Evolutionary conservation across 352 stramenopile genomes (phyloP).

Genomic region (Globisporangium sylvaticum): DNA sequence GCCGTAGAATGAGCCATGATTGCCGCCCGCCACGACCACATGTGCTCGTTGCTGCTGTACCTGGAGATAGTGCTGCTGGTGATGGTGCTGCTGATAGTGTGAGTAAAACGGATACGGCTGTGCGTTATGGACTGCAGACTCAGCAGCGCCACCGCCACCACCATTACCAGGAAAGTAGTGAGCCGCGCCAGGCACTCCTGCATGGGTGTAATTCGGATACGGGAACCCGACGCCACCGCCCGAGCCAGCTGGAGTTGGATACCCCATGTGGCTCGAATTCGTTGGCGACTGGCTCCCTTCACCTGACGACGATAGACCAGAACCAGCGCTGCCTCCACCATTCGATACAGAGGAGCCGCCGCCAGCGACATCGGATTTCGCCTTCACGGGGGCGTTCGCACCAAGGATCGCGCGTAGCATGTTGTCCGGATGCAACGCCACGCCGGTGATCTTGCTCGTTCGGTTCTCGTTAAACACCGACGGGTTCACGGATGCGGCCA

Average conservation of each 20-base stretch:
- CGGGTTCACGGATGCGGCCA: conserved; percentile 51
- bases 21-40: conserved; percentile 1
- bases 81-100: conserved; percentile 24
- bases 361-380: conserved; percentile 32
- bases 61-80: conserved; percentile 22
- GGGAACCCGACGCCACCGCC: conserved; percentile 10
- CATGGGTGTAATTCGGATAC: conserved; percentile 19
- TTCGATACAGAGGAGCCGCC: neutral
- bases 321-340: neutral
- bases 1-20: conserved; percentile 6
- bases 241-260: conserved; percentile 5
- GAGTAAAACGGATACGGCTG: conserved; percentile 19
- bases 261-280: conserved; percentile 20
- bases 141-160: neutral
- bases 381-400: conserved; percentile 44
- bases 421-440: conserved; percentile 76
- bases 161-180: conserved; percentile 15
- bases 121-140: conserved; percentile 6
- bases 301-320: conserved; percentile 8
- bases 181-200: conserved; percentile 12
- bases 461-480: conserved; percentile 55
- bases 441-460: conserved; percentile 51
- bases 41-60: conserved; percentile 28
- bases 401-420: conserved; percentile 71
- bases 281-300: conserved; percentile 12